A percentile compares a stretch with the other conserved stretches of the same genome.
phyloP scores from a whole-genome alignment of 306 rosid genomes.

The Lablab purpureus region DNA sequence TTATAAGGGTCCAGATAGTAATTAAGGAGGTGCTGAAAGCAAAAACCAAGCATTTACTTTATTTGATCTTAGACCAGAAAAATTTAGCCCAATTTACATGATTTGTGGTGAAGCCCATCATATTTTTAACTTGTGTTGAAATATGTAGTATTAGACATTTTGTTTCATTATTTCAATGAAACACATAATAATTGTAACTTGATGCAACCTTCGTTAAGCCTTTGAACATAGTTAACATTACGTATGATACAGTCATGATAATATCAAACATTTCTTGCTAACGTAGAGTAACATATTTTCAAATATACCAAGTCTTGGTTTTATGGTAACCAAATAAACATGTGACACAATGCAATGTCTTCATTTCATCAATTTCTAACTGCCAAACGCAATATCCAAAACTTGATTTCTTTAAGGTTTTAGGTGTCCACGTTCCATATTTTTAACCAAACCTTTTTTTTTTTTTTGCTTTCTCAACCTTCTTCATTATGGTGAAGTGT shows the following conservation, averaged over 20 bases:
- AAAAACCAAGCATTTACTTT: background rate
- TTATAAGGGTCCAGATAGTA: no score
- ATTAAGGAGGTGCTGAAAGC: no score
- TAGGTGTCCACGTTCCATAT: background rate
- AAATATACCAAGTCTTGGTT: constrained; percentile 2
- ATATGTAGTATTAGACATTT: background rate
- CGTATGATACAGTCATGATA: background rate
- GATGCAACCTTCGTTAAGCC: background rate
- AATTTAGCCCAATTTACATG: background rate
- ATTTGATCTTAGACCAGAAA: background rate
- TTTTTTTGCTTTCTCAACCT: background rate
- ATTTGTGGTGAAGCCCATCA: background rate
- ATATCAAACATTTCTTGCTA: constrained; percentile 29
- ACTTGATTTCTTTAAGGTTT: background rate
- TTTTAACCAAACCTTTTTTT: background rate
- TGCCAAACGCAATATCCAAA: constrained; percentile 2
- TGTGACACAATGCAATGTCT: constrained; percentile 11
- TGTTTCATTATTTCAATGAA: background rate
- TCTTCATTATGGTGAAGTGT: constrained; percentile 11
- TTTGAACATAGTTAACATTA: background rate
- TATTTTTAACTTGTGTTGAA: background rate
- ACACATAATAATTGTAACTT: background rate
- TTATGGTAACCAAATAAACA: constrained; percentile 13
- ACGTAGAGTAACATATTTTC: constrained; percentile 8
- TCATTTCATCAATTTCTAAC: background rate